Conservation (phyloP, 768 basidiomycete genomes). For the Thelephora ganbajun region DNA sequence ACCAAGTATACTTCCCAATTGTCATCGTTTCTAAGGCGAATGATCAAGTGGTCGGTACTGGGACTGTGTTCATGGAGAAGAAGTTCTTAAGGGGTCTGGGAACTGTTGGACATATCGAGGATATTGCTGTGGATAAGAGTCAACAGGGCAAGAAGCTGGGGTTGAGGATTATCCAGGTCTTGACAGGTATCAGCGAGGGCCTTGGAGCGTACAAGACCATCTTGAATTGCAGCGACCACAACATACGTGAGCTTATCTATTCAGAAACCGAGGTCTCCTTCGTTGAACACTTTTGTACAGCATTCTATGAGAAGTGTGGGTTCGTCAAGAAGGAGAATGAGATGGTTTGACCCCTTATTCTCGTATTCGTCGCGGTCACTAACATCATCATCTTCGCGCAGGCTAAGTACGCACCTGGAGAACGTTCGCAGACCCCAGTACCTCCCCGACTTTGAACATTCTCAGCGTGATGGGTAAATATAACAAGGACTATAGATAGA, state of each 20-base stretch:
- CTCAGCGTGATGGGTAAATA: not conserved
- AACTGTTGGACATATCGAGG: constrained; percentile 90
- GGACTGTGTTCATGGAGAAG: constrained; percentile 79
- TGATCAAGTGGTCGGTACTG: constrained; percentile 74
- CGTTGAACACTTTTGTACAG: constrained; percentile 24
- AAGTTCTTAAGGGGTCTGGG: constrained; percentile 88
- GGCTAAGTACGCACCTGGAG: constrained; percentile 45
- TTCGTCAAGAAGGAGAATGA: constrained; percentile 83
- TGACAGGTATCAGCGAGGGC: constrained; percentile 72
- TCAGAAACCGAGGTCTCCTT: not conserved
- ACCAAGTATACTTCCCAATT: constrained; percentile 51
- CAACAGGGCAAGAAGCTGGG: constrained; percentile 92
- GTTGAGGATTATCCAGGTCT: constrained; percentile 69
- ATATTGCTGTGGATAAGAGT: constrained; percentile 82
- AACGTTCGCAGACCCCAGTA: not conserved
- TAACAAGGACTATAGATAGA: too few species aligned
- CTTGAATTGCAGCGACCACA: constrained; percentile 82
- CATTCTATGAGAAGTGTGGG: constrained; percentile 96
- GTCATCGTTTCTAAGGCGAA: constrained; percentile 67
- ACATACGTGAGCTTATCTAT: constrained; percentile 60
- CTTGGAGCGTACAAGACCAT: constrained; percentile 93
- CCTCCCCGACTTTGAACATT: not conserved
- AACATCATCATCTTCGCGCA: constrained; percentile 10
- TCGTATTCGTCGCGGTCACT: constrained; percentile 1
- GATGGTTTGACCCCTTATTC: constrained; percentile 46